Evolutionary conservation across 805 yeast genomes (phyloP), one percentile per base, ranked within the genome.

Genomic region (Candida oleophila): DNA sequence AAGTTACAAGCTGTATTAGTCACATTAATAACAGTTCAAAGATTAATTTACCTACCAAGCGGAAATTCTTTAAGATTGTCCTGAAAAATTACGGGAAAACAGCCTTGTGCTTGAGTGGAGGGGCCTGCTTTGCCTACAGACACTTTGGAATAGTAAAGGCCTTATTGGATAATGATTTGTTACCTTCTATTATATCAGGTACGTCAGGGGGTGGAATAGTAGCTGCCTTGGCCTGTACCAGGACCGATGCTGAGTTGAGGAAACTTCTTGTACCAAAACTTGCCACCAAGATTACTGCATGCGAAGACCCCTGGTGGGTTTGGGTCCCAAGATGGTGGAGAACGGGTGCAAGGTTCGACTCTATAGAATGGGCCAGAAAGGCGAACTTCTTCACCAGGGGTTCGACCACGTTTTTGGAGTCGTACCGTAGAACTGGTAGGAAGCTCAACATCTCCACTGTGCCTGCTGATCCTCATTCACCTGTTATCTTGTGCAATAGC

Each of bases 151-250:
- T 87, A 2, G 74, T 86, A 22, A 83, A 82, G 51, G 91, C 90
- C 0, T 62, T 87, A 35, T 64, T 86, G 3, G 90, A 87, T 48
- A 77, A 78, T 47, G 85, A 83, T 59, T 64, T 79, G 42, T 65
- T 87, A 43, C 95, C 95, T 1, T 71, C 73, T 3, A 83, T 87
- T 33, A 70, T 87, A 7, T 78, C 87, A 32, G 95, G 95, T 1
- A 87, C 94, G 0, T 82, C 89, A 0, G 92, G 94, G 1, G 95
- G 95, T 14, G 92, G 90, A 1, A 65, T 85, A 11, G 80, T 86
- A 12, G 91, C 94, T 0, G 87, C 90, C 0, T 61, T 87, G 35
- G 80, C 85, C 0, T 77, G 89, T 43, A 81, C 89, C 0, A 67
- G 91, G 45, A 82, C 89, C 0, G 77, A 85, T 55, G 83, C 80